phyloP scores from a whole-genome alignment of 805 yeast species.

The Candida tibetensis region DNA sequence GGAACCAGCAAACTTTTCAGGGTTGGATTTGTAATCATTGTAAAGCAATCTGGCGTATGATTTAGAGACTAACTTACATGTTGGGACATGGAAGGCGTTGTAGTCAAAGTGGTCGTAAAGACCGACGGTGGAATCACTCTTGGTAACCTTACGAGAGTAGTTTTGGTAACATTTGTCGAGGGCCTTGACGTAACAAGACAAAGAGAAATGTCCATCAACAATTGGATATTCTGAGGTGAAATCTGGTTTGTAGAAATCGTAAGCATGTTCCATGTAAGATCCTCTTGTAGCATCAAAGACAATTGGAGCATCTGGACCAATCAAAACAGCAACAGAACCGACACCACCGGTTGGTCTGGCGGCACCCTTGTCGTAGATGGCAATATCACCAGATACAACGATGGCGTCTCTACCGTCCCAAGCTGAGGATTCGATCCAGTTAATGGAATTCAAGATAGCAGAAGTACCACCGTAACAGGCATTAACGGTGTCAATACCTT shows the following conservation, averaged over 20 bases:
- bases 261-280: constrained; percentile 92
- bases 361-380: constrained; percentile 93
- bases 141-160: constrained; percentile 69
- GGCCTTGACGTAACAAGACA: constrained; percentile 91
- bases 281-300: constrained; percentile 90
- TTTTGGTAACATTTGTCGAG: constrained; percentile 80
- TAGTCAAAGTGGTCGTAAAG: constrained; percentile 74
- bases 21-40: constrained; percentile 79
- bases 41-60: constrained; percentile 88
- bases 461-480: constrained; percentile 99
- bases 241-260: constrained; percentile 98
- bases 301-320: constrained; percentile 97
- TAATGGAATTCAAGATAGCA: constrained; percentile 88
- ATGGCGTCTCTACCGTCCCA: constrained; percentile 99
- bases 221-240: constrained; percentile 94
- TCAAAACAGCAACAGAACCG: constrained; percentile 89
- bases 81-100: constrained; percentile 97
- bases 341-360: constrained; percentile 99
- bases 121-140: constrained; percentile 55
- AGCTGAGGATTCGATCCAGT: constrained; percentile 92
- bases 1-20: constrained; percentile 48
- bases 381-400: constrained; percentile 97
- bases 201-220: constrained; percentile 95
- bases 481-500: constrained; percentile 93
- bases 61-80: constrained; percentile 91